Evolutionary conservation across 1,139 yeast genomes (phyloP).

Genomic region (Taphrina deformans): DNA sequence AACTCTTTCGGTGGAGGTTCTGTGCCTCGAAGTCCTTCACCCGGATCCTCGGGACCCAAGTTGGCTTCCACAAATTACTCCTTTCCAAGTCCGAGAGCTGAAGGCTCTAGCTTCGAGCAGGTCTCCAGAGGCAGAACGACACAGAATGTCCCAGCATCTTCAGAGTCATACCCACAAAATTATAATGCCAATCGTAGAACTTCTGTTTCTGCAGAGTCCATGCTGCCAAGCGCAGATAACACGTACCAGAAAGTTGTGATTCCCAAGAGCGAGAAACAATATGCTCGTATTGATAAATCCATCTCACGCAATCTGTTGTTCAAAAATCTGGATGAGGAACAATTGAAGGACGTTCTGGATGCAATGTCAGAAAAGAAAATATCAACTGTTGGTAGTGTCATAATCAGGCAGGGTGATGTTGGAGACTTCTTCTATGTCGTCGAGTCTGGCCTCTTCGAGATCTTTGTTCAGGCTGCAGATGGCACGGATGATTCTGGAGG

Average conservation of each 20-base stretch:
- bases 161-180: constrained; percentile 39
- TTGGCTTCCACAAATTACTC: constrained; percentile 14
- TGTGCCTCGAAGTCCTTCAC: constrained; percentile 44
- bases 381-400: constrained; percentile 53
- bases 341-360: constrained; percentile 72
- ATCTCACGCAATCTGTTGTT: constrained; percentile 82
- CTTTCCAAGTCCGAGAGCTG: constrained; percentile 21
- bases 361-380: constrained; percentile 75
- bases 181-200: constrained; percentile 43
- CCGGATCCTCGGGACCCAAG: constrained; percentile 45
- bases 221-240: constrained; percentile 39
- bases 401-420: constrained; percentile 91
- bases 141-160: constrained; percentile 11
- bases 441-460: constrained; percentile 82
- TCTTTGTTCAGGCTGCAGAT: constrained; percentile 51
- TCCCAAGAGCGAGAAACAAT: constrained; percentile 60
- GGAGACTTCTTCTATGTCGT: constrained; percentile 92
- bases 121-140: constrained; percentile 10
- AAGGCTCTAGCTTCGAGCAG: constrained; percentile 18
- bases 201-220: constrained; percentile 45
- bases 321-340: constrained; percentile 67
- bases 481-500: constrained; percentile 22
- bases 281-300: constrained; percentile 64
- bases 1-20: neutral
- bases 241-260: constrained; percentile 41